Base-by-base conservation (phyloP, 108 stramenopile species). In the Schizochytrium sp. region DNA sequence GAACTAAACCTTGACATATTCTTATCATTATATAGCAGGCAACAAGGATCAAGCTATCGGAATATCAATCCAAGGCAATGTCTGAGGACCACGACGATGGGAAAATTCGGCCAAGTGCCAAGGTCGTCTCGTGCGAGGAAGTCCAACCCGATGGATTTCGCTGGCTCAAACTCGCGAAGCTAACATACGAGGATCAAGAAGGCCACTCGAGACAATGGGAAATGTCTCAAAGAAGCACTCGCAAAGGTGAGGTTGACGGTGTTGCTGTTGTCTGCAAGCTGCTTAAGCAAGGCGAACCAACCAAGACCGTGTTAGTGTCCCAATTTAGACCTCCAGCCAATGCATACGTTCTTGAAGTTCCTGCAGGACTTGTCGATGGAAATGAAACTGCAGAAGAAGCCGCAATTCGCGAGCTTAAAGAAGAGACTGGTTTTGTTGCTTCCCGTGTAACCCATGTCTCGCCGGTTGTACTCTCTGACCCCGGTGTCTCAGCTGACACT, bases 91-190 rank as follows among this genome's bases (percentile, higher is more conserved):
- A 69, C 8, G 64, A 15, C 19, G 2, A 69, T 0, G 44, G 15
- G 64, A 38, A 12, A 8, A 28, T 28, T 28, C 28, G 28, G 28
- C 28, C 28, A 28, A 69, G 64, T 44, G 64, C 64, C 64, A 69
- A 15, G 76, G 0, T 83, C 15, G 15, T 55, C 76, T 55, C 49
- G 76, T 38, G 50, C 17, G 76, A 83, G 1, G 50, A 47, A 8
- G 76, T 49, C 50, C 47, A 49, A 38, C 47, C 76, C 47, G 76
- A 83, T n/a, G 76, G 76, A 2, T 83, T 83, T 53, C 49, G 40
- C 50, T 83, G 76, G 76, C 38, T 83, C n/a, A 17, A 55, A 53
- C 76, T 83, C 50, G 50, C 50, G 50, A 83, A 83, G 76, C 76
- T 83, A n/a, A 55, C 50, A 8, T 83, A 83, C 76, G 53, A 83